Percentiles rank a stretch among this genome's conserved stretches.
phyloP scores from a whole-genome alignment of 768 basidiomycete genomes.

The Pleurotus salmoneostramineus region DNA sequence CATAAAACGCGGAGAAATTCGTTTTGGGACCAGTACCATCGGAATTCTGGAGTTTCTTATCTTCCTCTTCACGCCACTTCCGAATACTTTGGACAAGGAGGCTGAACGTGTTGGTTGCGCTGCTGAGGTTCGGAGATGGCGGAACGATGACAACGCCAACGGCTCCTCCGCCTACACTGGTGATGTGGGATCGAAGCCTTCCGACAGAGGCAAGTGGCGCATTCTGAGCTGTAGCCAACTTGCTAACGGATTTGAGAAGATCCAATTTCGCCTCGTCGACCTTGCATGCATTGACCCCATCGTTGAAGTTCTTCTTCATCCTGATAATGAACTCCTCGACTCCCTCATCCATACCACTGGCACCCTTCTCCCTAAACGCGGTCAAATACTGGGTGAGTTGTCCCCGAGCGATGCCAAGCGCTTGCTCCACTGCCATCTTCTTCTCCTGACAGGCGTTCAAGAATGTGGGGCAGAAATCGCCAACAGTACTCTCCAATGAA shows the following conservation, averaged over 20 bases:
- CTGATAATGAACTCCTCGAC: not conserved
- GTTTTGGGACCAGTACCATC: conserved; percentile 6
- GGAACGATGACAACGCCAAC: conserved; percentile 10
- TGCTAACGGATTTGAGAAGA: conserved; percentile 3
- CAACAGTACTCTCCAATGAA: not conserved
- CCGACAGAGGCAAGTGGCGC: conserved; percentile 4
- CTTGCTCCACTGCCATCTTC: conserved; percentile 4
- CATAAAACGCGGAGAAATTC: conserved; percentile 8
- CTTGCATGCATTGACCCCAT: conserved; percentile 5
- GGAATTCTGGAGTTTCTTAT: conserved; percentile 6
- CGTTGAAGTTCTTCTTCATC: not conserved
- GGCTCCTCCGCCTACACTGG: conserved; percentile 2
- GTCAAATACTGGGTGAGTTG: conserved; percentile 3
- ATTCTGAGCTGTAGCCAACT: not conserved
- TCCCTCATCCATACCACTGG: not conserved
- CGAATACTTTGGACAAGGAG: conserved; percentile 7
- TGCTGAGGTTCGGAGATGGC: conserved; percentile 8
- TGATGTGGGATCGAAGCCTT: conserved; percentile 2
- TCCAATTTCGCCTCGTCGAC: conserved; percentile 11
- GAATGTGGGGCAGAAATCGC: conserved; percentile 9
- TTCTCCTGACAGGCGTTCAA: conserved; percentile 4
- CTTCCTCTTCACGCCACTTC: conserved; percentile 9
- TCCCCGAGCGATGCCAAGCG: conserved; percentile 2
- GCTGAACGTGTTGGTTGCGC: conserved; percentile 9
- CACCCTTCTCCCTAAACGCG: conserved; percentile 3